These are phyloP conservation scores for Fagopyrum tataricum DNA, from an alignment of 148 eudicot genomes.

Conservation along the genomic window DNA sequence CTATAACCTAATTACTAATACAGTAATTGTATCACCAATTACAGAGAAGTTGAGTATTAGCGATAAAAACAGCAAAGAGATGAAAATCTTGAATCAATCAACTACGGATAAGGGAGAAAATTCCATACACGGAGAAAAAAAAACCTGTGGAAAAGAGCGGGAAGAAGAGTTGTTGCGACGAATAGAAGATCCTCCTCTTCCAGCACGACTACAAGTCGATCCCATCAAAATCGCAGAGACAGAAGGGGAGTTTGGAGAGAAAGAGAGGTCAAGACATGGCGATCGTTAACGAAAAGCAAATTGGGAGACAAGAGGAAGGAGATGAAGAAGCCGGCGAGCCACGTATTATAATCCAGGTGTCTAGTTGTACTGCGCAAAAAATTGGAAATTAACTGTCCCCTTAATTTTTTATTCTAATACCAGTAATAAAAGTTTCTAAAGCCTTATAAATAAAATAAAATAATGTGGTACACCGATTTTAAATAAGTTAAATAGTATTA, in stretches of 20 bases:
- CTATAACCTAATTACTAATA: neutral
- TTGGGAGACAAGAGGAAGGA: neutral
- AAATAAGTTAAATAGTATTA: no score
- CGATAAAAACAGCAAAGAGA: neutral
- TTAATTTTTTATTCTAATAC: neutral
- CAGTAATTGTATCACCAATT: neutral
- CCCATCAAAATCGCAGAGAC: slow-evolving; percentile 7
- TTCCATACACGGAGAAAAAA: neutral
- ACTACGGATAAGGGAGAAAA: neutral
- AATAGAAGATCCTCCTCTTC: neutral
- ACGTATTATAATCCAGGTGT: slow-evolving; percentile 2
- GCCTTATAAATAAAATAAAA: no score
- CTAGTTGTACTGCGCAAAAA: slow-evolving; percentile 8
- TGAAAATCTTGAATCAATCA: neutral
- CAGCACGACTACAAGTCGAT: slow-evolving; percentile 1
- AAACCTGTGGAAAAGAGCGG: slow-evolving; percentile 1
- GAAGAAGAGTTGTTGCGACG: slow-evolving; percentile 2
- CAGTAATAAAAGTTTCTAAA: neutral
- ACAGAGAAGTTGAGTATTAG: neutral
- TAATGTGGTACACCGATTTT: no score
- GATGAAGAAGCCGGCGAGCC: neutral
- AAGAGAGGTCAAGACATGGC: neutral
- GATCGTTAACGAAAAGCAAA: neutral
- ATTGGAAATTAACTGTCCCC: neutral
- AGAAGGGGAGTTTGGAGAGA: neutral